These are phyloP conservation scores for Didymella glomerata DNA, from an alignment of 2,329 filamentous ascomycete species.

Conservation along the genomic window DNA sequence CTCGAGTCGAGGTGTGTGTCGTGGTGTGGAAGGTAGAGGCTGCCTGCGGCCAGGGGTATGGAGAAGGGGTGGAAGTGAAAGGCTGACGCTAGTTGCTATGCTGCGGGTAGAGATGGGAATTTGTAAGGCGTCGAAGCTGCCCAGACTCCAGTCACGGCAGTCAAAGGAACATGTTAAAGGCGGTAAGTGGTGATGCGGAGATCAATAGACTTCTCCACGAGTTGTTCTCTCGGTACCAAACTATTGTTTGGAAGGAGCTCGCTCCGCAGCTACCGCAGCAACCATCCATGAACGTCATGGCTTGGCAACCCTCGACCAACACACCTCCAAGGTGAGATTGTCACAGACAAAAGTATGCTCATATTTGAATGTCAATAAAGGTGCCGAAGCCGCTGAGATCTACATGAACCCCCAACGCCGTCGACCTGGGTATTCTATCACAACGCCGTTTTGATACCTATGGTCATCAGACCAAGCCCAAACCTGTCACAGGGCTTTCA, in stretches of 20 bases:
- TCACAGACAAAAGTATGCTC: neutral
- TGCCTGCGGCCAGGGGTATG: slow-evolving; percentile 31
- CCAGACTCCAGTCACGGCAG: slow-evolving; percentile 12
- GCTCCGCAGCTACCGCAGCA: slow-evolving; percentile 17
- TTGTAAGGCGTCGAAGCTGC: slow-evolving; percentile 8
- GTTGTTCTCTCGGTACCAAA: slow-evolving; percentile 11
- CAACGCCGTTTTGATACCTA: slow-evolving; percentile 15
- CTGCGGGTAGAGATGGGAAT: slow-evolving; percentile 1
- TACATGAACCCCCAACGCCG: slow-evolving; percentile 19
- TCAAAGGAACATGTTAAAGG: slow-evolving; percentile 34
- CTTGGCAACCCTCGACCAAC: slow-evolving; percentile 4
- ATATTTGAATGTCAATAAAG: slow-evolving; percentile 5
- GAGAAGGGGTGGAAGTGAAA: slow-evolving; percentile 21
- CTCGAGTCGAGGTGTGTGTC: slow-evolving; percentile 27
- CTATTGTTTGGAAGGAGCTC: slow-evolving; percentile 27
- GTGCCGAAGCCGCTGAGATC: neutral
- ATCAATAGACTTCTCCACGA: slow-evolving; percentile 16
- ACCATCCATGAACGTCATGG: slow-evolving; percentile 16
- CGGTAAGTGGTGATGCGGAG: slow-evolving; percentile 24
- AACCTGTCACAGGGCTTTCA: slow-evolving; percentile 47
- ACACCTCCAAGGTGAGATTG: neutral
- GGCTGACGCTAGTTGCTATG: slow-evolving; percentile 2
- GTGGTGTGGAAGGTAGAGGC: slow-evolving; percentile 35
- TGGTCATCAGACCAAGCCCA: neutral
- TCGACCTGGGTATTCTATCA: slow-evolving; percentile 33